Percentiles rank a stretch among this genome's conserved stretches.
Evolutionary conservation across 345 rosid genomes (phyloP).

Genomic region (Citrus trifoliata): DNA sequence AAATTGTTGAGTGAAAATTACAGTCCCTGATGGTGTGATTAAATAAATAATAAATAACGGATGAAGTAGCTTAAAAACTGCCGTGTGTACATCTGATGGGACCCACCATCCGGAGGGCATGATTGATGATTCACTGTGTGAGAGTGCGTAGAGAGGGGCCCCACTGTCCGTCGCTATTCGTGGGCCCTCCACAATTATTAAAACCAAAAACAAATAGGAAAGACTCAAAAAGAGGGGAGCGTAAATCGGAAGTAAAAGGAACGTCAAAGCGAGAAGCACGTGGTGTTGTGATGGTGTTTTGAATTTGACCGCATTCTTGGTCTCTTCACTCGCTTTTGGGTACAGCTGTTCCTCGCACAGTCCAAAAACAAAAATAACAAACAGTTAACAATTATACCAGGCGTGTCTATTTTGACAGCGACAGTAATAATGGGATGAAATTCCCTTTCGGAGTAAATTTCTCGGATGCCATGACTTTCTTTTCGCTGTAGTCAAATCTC

Average conservation of each 20-base stretch:
- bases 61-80: too few species aligned
- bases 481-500: not conserved
- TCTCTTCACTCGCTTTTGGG: not conserved
- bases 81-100: too few species aligned
- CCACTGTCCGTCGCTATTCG: not conserved
- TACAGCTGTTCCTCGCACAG: not conserved
- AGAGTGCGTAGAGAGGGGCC: not conserved
- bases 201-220: too few species aligned
- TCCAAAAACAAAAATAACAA: not conserved
- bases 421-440: too few species aligned
- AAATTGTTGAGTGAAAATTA: too few species aligned
- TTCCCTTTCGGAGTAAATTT: not conserved
- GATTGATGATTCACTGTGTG: not conserved
- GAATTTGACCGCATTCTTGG: not conserved
- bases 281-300: not conserved
- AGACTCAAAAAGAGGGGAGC: too few species aligned
- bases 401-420: not conserved
- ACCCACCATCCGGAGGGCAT: too few species aligned
- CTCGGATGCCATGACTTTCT: not conserved
- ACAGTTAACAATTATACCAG: too few species aligned
- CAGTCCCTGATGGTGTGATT: too few species aligned
- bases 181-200: not conserved
- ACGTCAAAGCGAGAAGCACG: slow-evolving; percentile 1
- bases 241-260: not conserved
- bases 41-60: too few species aligned